Base-by-base conservation (phyloP, 2,329 filamentous ascomycete genomes). In the Trichophyton mentagrophytes region DNA sequence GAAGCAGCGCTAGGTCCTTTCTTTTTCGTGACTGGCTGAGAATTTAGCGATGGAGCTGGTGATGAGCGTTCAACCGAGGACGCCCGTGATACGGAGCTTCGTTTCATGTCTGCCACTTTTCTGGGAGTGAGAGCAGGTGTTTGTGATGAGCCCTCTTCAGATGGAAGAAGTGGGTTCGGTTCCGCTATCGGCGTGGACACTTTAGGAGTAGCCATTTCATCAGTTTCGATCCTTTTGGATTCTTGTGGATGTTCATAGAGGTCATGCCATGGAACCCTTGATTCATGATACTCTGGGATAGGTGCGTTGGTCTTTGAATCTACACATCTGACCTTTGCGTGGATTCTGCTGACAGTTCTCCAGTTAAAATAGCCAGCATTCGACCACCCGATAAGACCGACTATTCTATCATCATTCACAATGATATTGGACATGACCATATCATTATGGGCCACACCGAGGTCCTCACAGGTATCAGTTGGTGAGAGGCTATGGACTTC, bases 351-450 rank as follows among this genome's bases (percentile, higher is more conserved):
- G 38, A 70, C 71, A 58, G 71, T 67, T 42, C 69, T 65, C 46
- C 69, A 66, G 15, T 73, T 72, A 64, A 76, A 76, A 60, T 70
- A 74, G 46, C 74, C 74, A 53, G 72, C 69, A 60, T 72, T 67
- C 60, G 69, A 67, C 74, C 74, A 76, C n/a, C 71, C 72, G 51
- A 68, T 63, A 27, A 76, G 66, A 20, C 73, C 74, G 55, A 75
- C 71, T 25, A 75, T 68, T 47, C 66, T 69, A 62, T 68, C 70
- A 57, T 72, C 64, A 17, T 72, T 68, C 30, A 76, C 69, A 40
- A 75, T 69, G 6, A 76, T 69, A 62, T 75, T 75, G 6, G 70
- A 68, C 20, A 66, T 69, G 11, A 67, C 61, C 66, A 76, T 65
- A 57, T 74, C 66, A 59, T 76, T 76, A 64, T 76, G 74, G 7